Evolutionary conservation across 345 rosid species (phyloP), one percentile per base, ranked within the genome.

Genomic region (Lepidium sativum): DNA sequence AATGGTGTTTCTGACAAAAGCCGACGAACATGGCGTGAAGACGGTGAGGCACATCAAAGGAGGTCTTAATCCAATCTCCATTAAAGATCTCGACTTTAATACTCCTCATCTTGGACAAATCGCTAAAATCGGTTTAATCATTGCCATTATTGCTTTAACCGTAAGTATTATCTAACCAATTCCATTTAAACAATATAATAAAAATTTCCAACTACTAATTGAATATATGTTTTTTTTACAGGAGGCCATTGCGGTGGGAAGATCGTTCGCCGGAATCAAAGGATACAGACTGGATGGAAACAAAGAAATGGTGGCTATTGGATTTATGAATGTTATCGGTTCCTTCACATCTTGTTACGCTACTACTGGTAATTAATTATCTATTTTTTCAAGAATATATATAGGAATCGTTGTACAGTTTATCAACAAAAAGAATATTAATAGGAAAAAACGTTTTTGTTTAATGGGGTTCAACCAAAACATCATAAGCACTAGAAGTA

Each of bases 221-320:
- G 3, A 23, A 23, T 23, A 23, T n/a, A n/a, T n/a, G n/a, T n/a
- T n/a, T n/a, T n/a, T 9, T 49, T 55, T 15, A 29, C 38, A 92
- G 96, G 98, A 92, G 78, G 97, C 94, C 55, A 76, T 83, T 23
- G 98, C 97, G 1, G 98, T 92, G 2, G 95, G 98, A 10, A 78
- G 91, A 35, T 87, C 95, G 17, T 84, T 92, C 57, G 90, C 98
- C 1, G 74, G 91, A 16, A 45, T 87, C 0, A 92, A 85, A 72
- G 98, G 98, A 8, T 92, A 89, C 78, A 87, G 63, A 27, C 74
- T 87, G 5, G 88, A 85, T 41, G 98, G 98, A 45, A 92, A 82
- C 80, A 87, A 92, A 70, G 98, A 92, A 78, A 87, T 92, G 98
- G 81, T 85, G 8, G 89, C 97, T 45, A 77, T 92, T 65, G 98